Percentiles rank a stretch among this genome's conserved stretches.
These are phyloP conservation scores for Penicillium pancosmium DNA, from an alignment of 495 filamentous ascomycete genomes.

Conservation along the genomic window DNA sequence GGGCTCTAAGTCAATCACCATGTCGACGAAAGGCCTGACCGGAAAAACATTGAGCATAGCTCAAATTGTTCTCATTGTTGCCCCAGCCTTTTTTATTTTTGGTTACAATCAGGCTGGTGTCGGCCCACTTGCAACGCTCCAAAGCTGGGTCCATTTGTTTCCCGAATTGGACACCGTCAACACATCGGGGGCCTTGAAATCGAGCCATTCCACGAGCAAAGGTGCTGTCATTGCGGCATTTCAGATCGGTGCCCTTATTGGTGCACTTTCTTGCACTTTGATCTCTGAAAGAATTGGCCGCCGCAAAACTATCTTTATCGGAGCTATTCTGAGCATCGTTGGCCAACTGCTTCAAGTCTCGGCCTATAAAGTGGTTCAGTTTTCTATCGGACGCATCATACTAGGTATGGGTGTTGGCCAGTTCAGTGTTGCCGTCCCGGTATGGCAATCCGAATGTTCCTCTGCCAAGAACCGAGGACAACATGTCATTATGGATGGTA, in stretches of 20 bases:
- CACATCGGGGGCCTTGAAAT: conserved; percentile 23
- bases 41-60: conserved; percentile 26
- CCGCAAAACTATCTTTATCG: conserved; percentile 57
- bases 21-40: conserved; percentile 4
- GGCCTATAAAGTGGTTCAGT: conserved; percentile 42
- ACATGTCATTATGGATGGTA: conserved; percentile 41
- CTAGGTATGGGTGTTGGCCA: conserved; percentile 49
- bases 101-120: conserved; percentile 38
- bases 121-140: conserved; percentile 30
- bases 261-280: conserved; percentile 41
- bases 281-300: conserved; percentile 55
- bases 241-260: conserved; percentile 45
- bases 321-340: conserved; percentile 49
- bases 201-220: conserved; percentile 34
- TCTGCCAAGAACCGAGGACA: conserved; percentile 38
- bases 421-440: conserved; percentile 48
- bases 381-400: conserved; percentile 44
- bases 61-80: conserved; percentile 35
- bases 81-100: conserved; percentile 38
- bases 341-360: conserved; percentile 56
- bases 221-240: conserved; percentile 46
- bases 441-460: conserved; percentile 53
- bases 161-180: conserved; percentile 38
- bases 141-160: conserved; percentile 34
- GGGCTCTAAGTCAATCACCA: background rate